phyloP scores from a whole-genome alignment of 2,329 filamentous ascomycete genomes.

The Achaetomium macrosporum region DNA sequence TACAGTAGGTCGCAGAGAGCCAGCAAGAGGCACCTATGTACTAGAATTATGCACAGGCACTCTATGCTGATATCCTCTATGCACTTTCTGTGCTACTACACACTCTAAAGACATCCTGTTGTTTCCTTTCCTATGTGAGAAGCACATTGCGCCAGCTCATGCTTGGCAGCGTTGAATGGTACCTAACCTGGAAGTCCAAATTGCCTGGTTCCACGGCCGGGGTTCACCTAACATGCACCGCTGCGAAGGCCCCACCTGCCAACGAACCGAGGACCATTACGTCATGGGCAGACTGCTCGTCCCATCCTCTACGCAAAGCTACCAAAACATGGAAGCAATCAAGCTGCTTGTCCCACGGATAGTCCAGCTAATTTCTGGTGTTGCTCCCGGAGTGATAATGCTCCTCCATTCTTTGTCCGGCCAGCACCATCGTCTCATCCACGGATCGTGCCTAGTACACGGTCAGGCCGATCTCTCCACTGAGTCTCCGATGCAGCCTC shows the following conservation, averaged over 20 bases:
- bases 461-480: background rate
- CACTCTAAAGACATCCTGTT: too few species aligned
- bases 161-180: too few species aligned
- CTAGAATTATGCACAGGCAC: too few species aligned
- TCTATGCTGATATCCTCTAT: too few species aligned
- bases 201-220: background rate
- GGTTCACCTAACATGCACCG: background rate
- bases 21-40: too few species aligned
- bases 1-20: too few species aligned
- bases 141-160: too few species aligned
- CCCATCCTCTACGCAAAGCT: background rate
- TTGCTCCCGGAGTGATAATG: background rate
- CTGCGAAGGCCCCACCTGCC: too few species aligned
- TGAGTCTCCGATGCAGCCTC: background rate
- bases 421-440: background rate
- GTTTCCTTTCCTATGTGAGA: too few species aligned
- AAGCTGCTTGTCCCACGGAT: background rate
- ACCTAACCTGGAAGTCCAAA: too few species aligned
- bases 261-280: background rate
- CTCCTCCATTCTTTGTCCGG: background rate
- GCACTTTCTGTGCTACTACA: too few species aligned
- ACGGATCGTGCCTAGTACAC: background rate
- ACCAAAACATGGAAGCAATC: conserved; percentile 7
- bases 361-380: background rate
- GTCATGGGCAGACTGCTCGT: background rate